phyloP scores from a whole-genome alignment of 2,329 filamentous ascomycete species.

The Monilinia aucupariae region DNA sequence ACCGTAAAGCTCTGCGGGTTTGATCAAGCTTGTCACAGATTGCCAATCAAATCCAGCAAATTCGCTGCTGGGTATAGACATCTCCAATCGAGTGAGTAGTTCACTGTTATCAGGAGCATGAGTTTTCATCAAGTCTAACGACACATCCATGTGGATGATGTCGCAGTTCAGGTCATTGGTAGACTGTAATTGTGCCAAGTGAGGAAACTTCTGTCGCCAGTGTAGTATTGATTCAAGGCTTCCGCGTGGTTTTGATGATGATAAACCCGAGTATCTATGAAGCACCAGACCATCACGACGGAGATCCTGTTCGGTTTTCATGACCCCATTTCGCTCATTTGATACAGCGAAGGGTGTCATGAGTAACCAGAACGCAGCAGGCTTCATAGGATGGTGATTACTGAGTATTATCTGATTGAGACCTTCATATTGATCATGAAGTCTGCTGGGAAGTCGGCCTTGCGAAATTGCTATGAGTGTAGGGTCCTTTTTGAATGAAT shows the following conservation, averaged over 20 bases:
- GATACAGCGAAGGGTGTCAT: conserved; percentile 25
- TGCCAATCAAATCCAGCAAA: conserved; percentile 56
- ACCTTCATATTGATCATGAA: conserved; percentile 23
- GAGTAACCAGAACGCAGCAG: conserved; percentile 30
- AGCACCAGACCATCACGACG: conserved; percentile 22
- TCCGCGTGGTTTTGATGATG: conserved; percentile 20
- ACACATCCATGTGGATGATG: conserved; percentile 58
- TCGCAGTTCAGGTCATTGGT: conserved; percentile 49
- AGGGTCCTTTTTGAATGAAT: conserved; percentile 60
- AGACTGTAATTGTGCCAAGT: conserved; percentile 49
- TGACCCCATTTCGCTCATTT: conserved; percentile 21
- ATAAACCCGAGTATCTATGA: conserved; percentile 29
- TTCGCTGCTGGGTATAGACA: conserved; percentile 49
- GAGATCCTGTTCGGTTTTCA: conserved; percentile 25
- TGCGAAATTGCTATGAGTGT: conserved; percentile 58
- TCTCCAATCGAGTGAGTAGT: conserved; percentile 54
- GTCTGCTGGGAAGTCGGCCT: conserved; percentile 28
- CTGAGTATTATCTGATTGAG: conserved; percentile 18
- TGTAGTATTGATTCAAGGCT: conserved; percentile 49
- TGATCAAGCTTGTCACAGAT: conserved; percentile 53
- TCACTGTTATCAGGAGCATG: conserved; percentile 55
- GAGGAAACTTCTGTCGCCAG: conserved; percentile 55
- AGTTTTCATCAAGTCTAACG: conserved; percentile 52
- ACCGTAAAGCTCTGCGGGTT: conserved; percentile 44
- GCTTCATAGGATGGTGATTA: conserved; percentile 23